phyloP scores from a whole-genome alignment of 768 basidiomycete species.

The Suillus weaverae region DNA sequence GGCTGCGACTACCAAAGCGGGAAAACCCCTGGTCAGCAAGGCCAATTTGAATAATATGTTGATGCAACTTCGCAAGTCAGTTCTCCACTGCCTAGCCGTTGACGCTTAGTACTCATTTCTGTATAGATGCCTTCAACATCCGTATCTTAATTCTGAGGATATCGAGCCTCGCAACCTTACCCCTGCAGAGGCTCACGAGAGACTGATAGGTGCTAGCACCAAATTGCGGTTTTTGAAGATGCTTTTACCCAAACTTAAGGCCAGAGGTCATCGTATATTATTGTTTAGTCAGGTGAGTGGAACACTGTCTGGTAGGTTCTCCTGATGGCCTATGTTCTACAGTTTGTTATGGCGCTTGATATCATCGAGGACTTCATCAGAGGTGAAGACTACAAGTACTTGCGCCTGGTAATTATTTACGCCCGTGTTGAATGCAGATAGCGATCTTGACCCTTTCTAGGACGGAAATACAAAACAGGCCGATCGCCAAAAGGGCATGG shows the following conservation, averaged over 20 bases:
- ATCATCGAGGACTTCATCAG: constrained; percentile 85
- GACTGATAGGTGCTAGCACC: constrained; percentile 80
- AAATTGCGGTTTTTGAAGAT: constrained; percentile 79
- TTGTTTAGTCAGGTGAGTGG: constrained; percentile 83
- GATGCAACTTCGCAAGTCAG: constrained; percentile 87
- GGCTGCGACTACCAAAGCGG: constrained; percentile 36
- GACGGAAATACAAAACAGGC: constrained; percentile 87
- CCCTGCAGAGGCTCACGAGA: constrained; percentile 65
- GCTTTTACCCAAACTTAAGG: constrained; percentile 80
- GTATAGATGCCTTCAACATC: constrained; percentile 86
- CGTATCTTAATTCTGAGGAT: constrained; percentile 77
- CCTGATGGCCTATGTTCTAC: not conserved
- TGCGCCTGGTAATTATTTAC: constrained; percentile 61
- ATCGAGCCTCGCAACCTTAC: constrained; percentile 73
- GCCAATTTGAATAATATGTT: constrained; percentile 76
- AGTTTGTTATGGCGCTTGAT: constrained; percentile 89
- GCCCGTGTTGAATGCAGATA: constrained; percentile 11
- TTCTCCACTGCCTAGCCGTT: constrained; percentile 8
- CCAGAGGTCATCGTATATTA: constrained; percentile 84
- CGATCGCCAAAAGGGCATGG: constrained; percentile 92
- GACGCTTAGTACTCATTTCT: constrained; percentile 2
- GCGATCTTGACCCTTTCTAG: constrained; percentile 37
- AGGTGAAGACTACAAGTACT: constrained; percentile 78
- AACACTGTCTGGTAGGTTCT: constrained; percentile 4
- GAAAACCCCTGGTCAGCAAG: constrained; percentile 38